Evolutionary conservation across 2,329 filamentous ascomycete species (phyloP).

Genomic region (Aspergillus piperis): DNA sequence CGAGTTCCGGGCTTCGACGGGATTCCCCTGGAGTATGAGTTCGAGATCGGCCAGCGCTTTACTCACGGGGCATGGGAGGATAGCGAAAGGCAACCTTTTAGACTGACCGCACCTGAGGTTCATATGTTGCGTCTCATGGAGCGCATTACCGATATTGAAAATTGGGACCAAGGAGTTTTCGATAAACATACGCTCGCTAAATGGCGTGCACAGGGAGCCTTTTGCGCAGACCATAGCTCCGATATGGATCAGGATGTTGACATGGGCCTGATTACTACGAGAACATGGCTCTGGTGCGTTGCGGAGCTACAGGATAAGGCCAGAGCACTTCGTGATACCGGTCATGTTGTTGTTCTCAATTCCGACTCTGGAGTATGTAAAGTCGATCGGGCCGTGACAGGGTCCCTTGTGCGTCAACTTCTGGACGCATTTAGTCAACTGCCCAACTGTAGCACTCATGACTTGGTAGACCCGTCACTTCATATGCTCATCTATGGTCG

Average conservation of each 20-base stretch:
- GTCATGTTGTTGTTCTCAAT: background rate
- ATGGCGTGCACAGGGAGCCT: conserved; percentile 1
- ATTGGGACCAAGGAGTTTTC: background rate
- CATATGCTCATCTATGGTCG: background rate
- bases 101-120: background rate
- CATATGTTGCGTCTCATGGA: conserved; percentile 5
- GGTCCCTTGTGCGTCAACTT: background rate
- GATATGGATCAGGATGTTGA: background rate
- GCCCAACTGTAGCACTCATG: background rate
- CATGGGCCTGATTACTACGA: background rate
- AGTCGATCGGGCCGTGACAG: background rate
- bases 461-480: background rate
- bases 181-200: background rate
- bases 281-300: conserved; percentile 4
- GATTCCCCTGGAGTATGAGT: background rate
- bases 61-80: background rate
- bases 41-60: background rate
- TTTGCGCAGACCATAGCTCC: background rate
- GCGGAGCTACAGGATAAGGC: conserved; percentile 1
- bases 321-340: background rate
- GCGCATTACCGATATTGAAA: background rate
- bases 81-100: background rate
- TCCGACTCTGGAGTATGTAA: background rate
- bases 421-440: background rate
- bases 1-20: background rate